Base-by-base conservation (phyloP, 148 eudicot genomes). In the Fagopyrum tataricum region DNA sequence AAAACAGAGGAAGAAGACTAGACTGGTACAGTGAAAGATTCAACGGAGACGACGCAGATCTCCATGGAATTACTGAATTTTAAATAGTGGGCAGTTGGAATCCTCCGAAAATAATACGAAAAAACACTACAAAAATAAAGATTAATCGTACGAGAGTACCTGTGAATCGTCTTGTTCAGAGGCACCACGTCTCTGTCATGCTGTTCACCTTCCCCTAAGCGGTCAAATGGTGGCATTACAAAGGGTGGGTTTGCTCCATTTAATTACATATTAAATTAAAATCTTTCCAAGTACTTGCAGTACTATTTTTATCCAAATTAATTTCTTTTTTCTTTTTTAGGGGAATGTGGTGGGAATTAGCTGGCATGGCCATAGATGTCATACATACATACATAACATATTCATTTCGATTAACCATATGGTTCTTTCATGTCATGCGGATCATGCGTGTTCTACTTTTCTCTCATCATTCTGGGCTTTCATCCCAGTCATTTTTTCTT, bases 111-210 rank as follows among this genome's bases (percentile, higher is more conserved):
- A 59, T 7, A 59, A 11, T 23, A 59, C 3, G 31, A 59, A 24
- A 18, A 20, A n/a, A 5, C 1, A 13, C 18, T 18, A 2, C 7
- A 18, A 4, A 26, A 4, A 26, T 6, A 18, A 6, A 21, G 7
- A 21, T 5, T 20, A 55, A 21, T 53, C 18, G 49, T 9, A 46
- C 14, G 49, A 14, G 49, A 53, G 20, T 18, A 55, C 26, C 24
- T 67, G 55, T 76, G 81, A 47, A 73, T 76, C 72, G 43, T 73
- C 75, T 49, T 39, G 10, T 64, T 67, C 26, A 59, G 39, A 23
- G 66, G 66, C 66, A 59, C 10, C 66, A 59, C 66, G 66, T 59
- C 66, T 59, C 15, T 21, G 40, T 23, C 66, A 59, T 59, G 40
- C 15, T 39, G 4, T 59, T 59, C 66, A 59, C 66, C 66, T 59